A percentile compares a stretch with the other conserved stretches of the same genome.
phyloP scores from a whole-genome alignment of 352 stramenopile species.

The Phytopythium chamaehyphon region DNA sequence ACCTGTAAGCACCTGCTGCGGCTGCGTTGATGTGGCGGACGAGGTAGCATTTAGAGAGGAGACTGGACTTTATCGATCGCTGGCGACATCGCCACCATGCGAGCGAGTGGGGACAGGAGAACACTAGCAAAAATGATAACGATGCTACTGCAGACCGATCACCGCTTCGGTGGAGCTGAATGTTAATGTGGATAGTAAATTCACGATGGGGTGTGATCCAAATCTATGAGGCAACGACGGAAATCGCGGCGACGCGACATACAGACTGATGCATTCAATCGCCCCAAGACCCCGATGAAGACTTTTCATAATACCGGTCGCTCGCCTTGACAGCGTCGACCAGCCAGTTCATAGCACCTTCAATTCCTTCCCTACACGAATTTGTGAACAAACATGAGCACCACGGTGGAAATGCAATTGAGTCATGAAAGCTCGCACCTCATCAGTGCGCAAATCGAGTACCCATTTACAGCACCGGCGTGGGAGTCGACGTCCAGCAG shows the following conservation, averaged over 20 bases:
- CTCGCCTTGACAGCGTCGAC: conserved; percentile 66
- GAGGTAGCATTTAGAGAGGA: too few relatives aligned
- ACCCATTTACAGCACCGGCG: conserved; percentile 33
- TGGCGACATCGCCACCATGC: not conserved
- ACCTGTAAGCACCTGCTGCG: conserved; percentile 36
- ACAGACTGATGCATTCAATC: conserved; percentile 9
- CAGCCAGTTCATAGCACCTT: conserved; percentile 69
- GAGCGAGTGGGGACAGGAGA: not conserved
- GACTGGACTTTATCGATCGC: not conserved
- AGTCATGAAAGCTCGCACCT: conserved; percentile 13
- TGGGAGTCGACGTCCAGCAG: conserved; percentile 41
- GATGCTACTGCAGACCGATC: not conserved
- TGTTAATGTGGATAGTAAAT: too few relatives aligned
- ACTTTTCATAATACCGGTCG: conserved; percentile 62
- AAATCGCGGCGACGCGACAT: too few relatives aligned
- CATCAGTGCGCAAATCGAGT: conserved; percentile 61
- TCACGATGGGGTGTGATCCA: too few relatives aligned
- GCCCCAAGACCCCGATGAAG: conserved; percentile 11
- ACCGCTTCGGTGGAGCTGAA: too few relatives aligned
- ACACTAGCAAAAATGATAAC: too few relatives aligned
- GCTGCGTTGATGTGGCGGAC: not conserved
- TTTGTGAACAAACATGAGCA: conserved; percentile 1
- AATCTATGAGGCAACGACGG: too few relatives aligned
- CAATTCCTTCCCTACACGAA: conserved; percentile 49
- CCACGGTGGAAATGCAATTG: not conserved